Percentiles rank a stretch among this genome's conserved stretches.
Conservation (phyloP, 306 rosid species). For the Cicer arietinum region DNA sequence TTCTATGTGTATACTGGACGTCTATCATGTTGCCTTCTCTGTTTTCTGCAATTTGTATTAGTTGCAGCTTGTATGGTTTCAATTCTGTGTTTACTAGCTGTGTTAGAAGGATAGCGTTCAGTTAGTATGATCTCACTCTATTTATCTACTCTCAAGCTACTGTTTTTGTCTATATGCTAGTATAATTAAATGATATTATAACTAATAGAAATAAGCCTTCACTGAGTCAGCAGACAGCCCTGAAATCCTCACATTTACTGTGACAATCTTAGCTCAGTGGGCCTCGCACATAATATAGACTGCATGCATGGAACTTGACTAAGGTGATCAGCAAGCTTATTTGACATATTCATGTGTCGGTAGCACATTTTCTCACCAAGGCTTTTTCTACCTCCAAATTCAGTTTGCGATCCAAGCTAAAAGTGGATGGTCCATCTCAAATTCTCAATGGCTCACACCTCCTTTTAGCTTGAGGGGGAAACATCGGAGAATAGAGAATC, state of each 20-base stretch:
- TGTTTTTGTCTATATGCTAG: too few species aligned
- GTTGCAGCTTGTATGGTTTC: neutral
- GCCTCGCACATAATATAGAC: neutral
- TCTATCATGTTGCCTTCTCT: neutral
- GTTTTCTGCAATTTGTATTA: conserved; percentile 12
- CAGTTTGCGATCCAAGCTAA: neutral
- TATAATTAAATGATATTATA: too few species aligned
- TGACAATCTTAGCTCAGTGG: neutral
- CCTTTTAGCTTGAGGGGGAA: neutral
- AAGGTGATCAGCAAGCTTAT: neutral
- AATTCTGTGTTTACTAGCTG: neutral
- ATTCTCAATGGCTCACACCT: neutral
- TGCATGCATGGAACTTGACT: neutral
- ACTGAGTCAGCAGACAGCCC: too few species aligned
- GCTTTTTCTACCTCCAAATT: neutral
- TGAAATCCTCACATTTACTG: neutral
- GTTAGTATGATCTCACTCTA: neutral
- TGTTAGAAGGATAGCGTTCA: neutral
- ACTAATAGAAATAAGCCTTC: too few species aligned
- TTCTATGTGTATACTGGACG: neutral
- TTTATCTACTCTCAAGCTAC: too few species aligned
- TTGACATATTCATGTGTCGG: neutral
- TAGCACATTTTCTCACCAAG: neutral
- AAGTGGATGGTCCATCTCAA: neutral
- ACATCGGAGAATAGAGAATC: neutral